A percentile compares a stretch with the other conserved stretches of the same genome.
These are phyloP conservation scores for Termitomyces sp. DNA, from an alignment of 1,284 basidiomycete species.

Conservation along the genomic window DNA sequence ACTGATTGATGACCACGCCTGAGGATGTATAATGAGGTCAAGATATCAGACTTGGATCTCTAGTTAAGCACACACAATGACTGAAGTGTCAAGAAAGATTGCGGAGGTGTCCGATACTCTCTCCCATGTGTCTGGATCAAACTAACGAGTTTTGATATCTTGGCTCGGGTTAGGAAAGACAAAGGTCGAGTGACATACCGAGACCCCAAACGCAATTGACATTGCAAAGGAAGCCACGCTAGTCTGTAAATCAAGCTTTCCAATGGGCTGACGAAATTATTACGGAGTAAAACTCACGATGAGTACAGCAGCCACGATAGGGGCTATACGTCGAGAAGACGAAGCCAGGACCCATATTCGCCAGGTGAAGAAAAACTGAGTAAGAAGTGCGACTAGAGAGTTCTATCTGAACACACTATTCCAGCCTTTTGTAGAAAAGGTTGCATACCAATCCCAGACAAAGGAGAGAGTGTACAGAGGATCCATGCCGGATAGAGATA, in stretches of 20 bases:
- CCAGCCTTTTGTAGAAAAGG: background rate
- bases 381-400: background rate
- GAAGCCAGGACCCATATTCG: conserved; percentile 1
- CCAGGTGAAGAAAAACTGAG: background rate
- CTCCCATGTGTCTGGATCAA: background rate
- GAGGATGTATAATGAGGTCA: background rate
- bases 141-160: background rate
- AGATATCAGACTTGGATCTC: background rate
- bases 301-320: background rate
- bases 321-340: background rate
- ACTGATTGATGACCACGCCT: background rate
- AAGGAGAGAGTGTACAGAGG: background rate
- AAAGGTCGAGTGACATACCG: background rate
- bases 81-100: background rate
- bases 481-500: background rate
- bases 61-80: background rate
- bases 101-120: background rate
- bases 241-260: background rate
- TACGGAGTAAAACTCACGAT: background rate
- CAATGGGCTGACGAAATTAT: too few species aligned
- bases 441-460: background rate
- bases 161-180: background rate
- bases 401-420: background rate
- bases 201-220: background rate
- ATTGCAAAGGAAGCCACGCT: conserved; percentile 1